Conservation (phyloP, 345 rosid genomes). For the Populus ilicifolia region DNA sequence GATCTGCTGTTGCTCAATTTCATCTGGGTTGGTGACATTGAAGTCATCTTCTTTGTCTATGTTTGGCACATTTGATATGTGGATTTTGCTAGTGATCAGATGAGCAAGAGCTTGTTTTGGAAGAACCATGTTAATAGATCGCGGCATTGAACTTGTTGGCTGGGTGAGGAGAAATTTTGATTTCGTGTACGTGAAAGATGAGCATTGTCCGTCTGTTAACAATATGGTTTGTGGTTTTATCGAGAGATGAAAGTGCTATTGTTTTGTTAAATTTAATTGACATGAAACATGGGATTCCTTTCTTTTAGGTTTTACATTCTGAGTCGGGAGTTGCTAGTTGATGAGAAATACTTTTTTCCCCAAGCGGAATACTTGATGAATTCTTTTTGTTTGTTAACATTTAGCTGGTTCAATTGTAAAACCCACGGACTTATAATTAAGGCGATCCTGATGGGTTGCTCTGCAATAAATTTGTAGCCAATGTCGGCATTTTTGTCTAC, state of each 20-base stretch:
- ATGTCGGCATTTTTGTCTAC: not conserved
- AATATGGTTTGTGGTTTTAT: conserved; percentile 13
- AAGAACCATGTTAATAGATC: not conserved
- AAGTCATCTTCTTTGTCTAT: conserved; percentile 1
- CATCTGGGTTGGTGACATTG: conserved; percentile 15
- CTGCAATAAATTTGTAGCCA: not conserved
- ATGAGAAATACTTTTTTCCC: not conserved
- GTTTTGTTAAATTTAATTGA: not conserved
- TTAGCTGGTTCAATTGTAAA: not conserved
- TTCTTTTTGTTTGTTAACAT: not conserved
- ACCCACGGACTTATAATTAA: not conserved
- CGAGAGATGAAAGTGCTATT: not conserved
- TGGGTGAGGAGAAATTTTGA: not conserved
- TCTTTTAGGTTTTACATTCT: conserved; percentile 6
- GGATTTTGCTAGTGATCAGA: conserved; percentile 15
- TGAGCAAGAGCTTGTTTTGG: not conserved
- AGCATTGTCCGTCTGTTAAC: conserved; percentile 7
- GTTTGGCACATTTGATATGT: not conserved
- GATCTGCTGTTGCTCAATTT: conserved; percentile 31
- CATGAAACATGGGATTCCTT: not conserved
- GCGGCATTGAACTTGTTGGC: not conserved
- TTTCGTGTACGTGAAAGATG: not conserved
- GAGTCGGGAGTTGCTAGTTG: not conserved
- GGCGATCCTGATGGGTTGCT: not conserved
- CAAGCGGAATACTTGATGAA: not conserved